Percentiles rank a stretch among this genome's conserved stretches.
phyloP scores from a whole-genome alignment of 2,329 filamentous ascomycete species.

The Apiospora aurea region DNA sequence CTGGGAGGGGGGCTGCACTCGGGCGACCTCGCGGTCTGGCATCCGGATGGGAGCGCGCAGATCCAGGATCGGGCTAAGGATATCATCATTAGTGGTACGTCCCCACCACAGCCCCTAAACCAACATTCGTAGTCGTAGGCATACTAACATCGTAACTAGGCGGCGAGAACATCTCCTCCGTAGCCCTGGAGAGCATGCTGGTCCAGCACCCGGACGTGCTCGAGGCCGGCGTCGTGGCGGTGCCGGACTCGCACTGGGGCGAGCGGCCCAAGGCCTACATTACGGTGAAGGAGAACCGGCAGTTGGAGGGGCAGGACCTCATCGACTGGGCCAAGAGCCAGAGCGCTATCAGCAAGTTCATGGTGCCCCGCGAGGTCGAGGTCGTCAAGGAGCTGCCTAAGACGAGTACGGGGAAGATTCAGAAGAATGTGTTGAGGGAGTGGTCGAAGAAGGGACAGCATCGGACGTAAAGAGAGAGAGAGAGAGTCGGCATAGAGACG shows the following conservation, averaged over 20 bases:
- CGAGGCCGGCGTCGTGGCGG: slow-evolving; percentile 89
- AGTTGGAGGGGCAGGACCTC: slow-evolving; percentile 69
- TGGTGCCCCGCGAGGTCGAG: slow-evolving; percentile 79
- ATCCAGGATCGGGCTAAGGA: slow-evolving; percentile 96
- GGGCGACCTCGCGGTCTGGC: slow-evolving; percentile 92
- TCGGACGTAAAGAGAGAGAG: neutral
- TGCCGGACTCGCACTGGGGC: slow-evolving; percentile 90
- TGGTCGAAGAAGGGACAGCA: slow-evolving; percentile 56
- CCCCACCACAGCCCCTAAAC: neutral
- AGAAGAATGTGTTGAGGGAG: slow-evolving; percentile 90
- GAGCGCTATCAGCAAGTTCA: slow-evolving; percentile 86
- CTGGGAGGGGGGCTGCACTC: slow-evolving; percentile 86
- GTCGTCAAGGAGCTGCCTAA: slow-evolving; percentile 90
- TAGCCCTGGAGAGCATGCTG: slow-evolving; percentile 90
- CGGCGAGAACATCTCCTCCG: slow-evolving; percentile 95
- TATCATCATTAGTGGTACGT: slow-evolving; percentile 90
- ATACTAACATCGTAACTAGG: slow-evolving; percentile 55
- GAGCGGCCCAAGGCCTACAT: slow-evolving; percentile 95
- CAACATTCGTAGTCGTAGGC: neutral
- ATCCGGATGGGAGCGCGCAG: slow-evolving; percentile 88
- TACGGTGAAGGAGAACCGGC: slow-evolving; percentile 75
- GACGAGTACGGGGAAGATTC: slow-evolving; percentile 95
- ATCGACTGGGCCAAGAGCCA: slow-evolving; percentile 87
- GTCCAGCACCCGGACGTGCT: slow-evolving; percentile 87
- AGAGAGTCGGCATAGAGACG: neutral